Evolutionary conservation across 2,329 filamentous ascomycete genomes (phyloP).

Genomic region (Fusarium temperatum): DNA sequence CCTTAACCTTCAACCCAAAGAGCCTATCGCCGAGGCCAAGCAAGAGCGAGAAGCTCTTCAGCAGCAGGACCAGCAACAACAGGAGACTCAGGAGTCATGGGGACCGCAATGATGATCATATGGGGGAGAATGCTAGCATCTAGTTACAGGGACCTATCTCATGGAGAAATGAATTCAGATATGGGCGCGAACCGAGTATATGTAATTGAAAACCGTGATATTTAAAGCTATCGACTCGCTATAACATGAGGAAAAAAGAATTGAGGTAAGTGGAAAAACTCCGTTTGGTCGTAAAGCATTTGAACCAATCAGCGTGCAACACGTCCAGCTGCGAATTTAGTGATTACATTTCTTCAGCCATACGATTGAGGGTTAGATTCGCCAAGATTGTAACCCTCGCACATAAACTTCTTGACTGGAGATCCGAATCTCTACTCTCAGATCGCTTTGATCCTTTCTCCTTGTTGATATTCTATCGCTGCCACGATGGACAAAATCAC

Average conservation of each 20-base stretch:
- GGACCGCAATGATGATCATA: accelerated
- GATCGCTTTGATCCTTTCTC: no score
- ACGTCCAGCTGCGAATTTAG: not conserved
- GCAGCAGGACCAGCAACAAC: not conserved
- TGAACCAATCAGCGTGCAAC: not conserved
- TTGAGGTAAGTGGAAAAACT: not conserved
- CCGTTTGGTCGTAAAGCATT: accelerated
- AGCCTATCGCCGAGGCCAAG: not conserved
- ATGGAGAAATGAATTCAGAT: accelerated
- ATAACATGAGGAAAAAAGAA: not conserved
- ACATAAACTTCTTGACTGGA: not conserved
- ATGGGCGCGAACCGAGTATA: accelerated
- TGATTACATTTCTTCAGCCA: not conserved
- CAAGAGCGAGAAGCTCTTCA: not conserved
- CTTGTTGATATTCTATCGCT: no score
- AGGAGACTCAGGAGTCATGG: not conserved
- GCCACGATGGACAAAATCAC: not conserved
- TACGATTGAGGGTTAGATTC: not conserved
- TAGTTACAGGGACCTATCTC: accelerated
- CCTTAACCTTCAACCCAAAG: not conserved
- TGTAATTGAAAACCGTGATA: no score
- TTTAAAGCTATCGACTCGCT: not conserved
- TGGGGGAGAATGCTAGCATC: not conserved
- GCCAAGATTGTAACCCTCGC: not conserved
- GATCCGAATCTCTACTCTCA: not conserved